Evolutionary conservation across 208 protist genomes (phyloP).

Genomic region (Wallacemonas sp.): DNA sequence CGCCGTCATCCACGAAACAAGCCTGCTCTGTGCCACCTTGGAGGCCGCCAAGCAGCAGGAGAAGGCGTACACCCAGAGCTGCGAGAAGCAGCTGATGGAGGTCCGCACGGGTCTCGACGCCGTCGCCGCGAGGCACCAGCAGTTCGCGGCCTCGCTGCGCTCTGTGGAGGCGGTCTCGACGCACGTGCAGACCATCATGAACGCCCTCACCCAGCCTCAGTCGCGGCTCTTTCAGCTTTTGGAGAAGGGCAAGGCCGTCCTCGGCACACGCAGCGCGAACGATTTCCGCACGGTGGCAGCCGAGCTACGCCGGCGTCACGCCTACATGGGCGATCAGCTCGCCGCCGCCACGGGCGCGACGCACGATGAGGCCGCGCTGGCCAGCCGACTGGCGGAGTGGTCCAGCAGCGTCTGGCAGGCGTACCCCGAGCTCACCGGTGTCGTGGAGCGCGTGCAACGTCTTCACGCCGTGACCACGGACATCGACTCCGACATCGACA

Average conservation of each 20-base stretch:
- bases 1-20: conserved; percentile 1
- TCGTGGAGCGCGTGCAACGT: conserved; percentile 18
- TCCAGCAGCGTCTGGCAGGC: conserved; percentile 35
- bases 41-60: conserved; percentile 65
- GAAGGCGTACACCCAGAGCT: conserved; percentile 45
- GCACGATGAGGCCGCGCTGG: conserved; percentile 22
- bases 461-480: background rate
- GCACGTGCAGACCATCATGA: conserved; percentile 40
- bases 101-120: conserved; percentile 55
- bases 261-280: conserved; percentile 36
- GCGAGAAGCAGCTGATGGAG: conserved; percentile 42
- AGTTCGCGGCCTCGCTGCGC: conserved; percentile 20
- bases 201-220: conserved; percentile 25
- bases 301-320: conserved; percentile 42
- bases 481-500: too few relatives aligned
- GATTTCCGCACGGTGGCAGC: conserved; percentile 47
- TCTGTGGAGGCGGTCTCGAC: conserved; percentile 34
- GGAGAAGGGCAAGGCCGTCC: conserved; percentile 27
- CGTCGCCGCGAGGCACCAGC: conserved; percentile 51
- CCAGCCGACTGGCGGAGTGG: conserved; percentile 31
- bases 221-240: conserved; percentile 47
- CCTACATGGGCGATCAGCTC: conserved; percentile 30
- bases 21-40: conserved; percentile 25
- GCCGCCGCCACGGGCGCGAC: background rate
- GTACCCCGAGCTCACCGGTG: conserved; percentile 34